Evolutionary conservation across 257 asterid genomes (phyloP), one percentile per base, ranked within the genome.

Genomic region (Coffea canephora): DNA sequence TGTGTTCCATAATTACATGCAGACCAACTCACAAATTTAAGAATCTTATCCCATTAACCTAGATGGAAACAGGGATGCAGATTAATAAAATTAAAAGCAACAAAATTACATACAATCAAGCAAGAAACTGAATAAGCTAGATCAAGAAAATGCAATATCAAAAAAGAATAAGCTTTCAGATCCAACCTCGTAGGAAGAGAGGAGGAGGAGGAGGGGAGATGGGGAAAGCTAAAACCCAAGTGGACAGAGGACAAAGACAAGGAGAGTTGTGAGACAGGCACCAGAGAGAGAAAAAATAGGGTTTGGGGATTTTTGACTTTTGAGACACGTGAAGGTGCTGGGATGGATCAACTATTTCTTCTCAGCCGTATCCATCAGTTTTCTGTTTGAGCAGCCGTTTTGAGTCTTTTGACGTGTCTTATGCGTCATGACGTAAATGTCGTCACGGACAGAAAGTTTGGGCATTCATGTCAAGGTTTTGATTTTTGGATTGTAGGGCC

Each of bases 241-340:
- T 36, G 23, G 8, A 15, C 25, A 68, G 50, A 68, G 45, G 18
- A 4, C 39, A 68, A 49, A 71, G 62, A 19, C 49, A 41, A 70
- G 74, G 9, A 50, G 68, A 55, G 36, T 1, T 1, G 36, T 16
- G 16, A 27, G 73, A 41, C 14, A 14, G 45, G 70, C 43, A 39
- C 4, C 43, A 34, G 6, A 66, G n/a, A 68, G 52, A 25, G 45
- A 73, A 76, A 16, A 67, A 77, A 77, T 82, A 82, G 88, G 86
- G 88, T 85, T 82, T 81, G 83, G 48, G 68, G 65, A 55, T 57
- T 50, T 49, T 77, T 50, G 11, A 67, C 68, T 65, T 49, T 19
- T 18, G 67, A 41, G 34, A 52, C 80, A 78, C 80, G 75, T 74
- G 80, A 43, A 77, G 70, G 23, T 23, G 43, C n/a, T 45, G 25